Conservation (phyloP, 106 monocot species). For the Dactylorhiza incarnata region DNA sequence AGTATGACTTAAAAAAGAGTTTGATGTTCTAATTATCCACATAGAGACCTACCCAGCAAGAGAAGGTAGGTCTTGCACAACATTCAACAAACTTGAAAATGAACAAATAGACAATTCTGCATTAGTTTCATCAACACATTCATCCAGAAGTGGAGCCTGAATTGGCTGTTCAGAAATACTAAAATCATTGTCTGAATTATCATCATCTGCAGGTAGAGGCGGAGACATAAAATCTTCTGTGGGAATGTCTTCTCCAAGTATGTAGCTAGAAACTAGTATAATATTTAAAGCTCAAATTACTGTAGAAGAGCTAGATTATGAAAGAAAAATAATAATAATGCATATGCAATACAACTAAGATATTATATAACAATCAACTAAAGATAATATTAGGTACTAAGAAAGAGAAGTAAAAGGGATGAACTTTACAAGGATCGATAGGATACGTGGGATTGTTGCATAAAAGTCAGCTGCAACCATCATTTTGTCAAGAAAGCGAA, state of each 20-base stretch:
- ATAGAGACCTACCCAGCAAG: too few relatives aligned
- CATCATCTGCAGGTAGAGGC: slow-evolving; percentile 28
- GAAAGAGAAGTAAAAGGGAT: not conserved
- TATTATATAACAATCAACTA: not conserved
- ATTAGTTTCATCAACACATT: slow-evolving; percentile 36
- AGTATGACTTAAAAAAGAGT: too few relatives aligned
- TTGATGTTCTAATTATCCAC: too few relatives aligned
- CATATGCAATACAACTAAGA: not conserved
- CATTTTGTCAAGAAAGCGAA: not conserved
- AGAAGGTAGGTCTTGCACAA: slow-evolving; percentile 14
- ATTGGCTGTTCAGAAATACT: slow-evolving; percentile 32
- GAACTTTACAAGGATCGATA: not conserved
- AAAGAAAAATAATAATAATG: not conserved
- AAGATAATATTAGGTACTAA: not conserved
- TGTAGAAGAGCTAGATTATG: not conserved
- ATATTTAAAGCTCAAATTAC: not conserved
- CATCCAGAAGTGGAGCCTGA: slow-evolving; percentile 26
- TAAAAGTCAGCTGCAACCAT: not conserved
- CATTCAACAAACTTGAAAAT: slow-evolving; percentile 25
- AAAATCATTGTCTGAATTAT: slow-evolving; percentile 31
- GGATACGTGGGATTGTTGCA: not conserved
- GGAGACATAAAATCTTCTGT: slow-evolving; percentile 9
- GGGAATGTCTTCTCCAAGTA: slow-evolving; percentile 26
- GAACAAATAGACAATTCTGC: slow-evolving; percentile 31
- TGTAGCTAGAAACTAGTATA: slow-evolving; percentile 27